These are phyloP conservation scores for Bruguiera parviflora DNA, from an alignment of 345 rosid genomes.

Conservation along the genomic window DNA sequence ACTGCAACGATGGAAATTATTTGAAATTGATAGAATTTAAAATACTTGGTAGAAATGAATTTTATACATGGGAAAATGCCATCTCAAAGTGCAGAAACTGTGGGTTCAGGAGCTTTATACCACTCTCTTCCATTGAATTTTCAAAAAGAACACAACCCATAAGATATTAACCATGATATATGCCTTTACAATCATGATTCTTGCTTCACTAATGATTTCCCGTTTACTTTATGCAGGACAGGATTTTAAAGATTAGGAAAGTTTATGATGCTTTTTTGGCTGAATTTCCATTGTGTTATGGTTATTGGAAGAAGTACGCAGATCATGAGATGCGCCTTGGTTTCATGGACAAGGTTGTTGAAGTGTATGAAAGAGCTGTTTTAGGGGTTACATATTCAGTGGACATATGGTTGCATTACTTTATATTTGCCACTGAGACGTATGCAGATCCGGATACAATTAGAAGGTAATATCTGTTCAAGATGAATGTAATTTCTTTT, in stretches of 20 bases:
- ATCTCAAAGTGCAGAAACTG: too few relatives aligned
- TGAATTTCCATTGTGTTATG: slow-evolving; percentile 95
- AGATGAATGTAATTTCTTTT: slow-evolving; percentile 20
- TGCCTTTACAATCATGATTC: not conserved
- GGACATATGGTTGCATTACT: slow-evolving; percentile 93
- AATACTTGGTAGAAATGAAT: too few relatives aligned
- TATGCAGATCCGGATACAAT: slow-evolving; percentile 94
- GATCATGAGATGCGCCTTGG: slow-evolving; percentile 91
- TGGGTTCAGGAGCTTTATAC: too few relatives aligned
- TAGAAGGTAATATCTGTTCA: slow-evolving; percentile 63
- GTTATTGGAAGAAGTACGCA: slow-evolving; percentile 98
- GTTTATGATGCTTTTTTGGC: slow-evolving; percentile 91
- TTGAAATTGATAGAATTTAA: too few relatives aligned
- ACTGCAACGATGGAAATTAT: too few relatives aligned
- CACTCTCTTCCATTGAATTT: too few relatives aligned
- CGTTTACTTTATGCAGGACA: slow-evolving; percentile 52
- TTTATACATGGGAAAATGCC: too few relatives aligned
- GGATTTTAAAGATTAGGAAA: slow-evolving; percentile 66
- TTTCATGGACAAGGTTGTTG: slow-evolving; percentile 88
- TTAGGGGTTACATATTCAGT: slow-evolving; percentile 93
- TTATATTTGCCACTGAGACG: slow-evolving; percentile 69
- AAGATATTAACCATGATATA: too few relatives aligned
- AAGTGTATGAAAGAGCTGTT: slow-evolving; percentile 93
- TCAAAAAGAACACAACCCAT: too few relatives aligned
- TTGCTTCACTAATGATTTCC: slow-evolving; percentile 14